Conservation (phyloP, 371 early-diverging fungal genomes). For the Mucor mucedo region DNA sequence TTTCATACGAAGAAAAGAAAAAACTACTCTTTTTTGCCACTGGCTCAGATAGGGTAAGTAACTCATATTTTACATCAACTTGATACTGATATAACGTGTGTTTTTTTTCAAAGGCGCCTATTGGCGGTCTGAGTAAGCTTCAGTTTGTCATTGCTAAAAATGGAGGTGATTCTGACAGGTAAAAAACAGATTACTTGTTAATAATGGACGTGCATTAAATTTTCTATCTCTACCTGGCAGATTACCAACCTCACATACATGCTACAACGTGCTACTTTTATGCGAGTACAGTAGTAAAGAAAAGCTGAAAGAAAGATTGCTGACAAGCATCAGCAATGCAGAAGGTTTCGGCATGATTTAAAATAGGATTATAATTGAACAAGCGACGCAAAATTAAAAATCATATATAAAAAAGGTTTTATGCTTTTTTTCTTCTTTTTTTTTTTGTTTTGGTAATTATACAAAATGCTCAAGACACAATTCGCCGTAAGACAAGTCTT, state of each 20-base stretch:
- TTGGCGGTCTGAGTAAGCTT: conserved; percentile 88
- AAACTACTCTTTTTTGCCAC: conserved; percentile 96
- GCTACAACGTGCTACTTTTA: conserved; percentile 92
- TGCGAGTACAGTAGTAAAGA: conserved; percentile 86
- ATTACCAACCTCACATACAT: conserved; percentile 82
- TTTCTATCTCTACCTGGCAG: conserved; percentile 16
- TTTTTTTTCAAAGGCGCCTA: conserved; percentile 72
- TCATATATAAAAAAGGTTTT: no score
- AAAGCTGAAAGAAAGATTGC: conserved; percentile 77
- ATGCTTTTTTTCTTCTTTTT: no score
- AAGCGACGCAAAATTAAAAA: no score
- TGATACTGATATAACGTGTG: no score
- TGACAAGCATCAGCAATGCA: conserved; percentile 84
- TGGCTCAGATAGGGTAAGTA: conserved; percentile 87
- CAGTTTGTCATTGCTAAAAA: conserved; percentile 97
- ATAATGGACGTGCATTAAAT: neutral
- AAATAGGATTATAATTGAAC: neutral
- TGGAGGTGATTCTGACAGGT: conserved; percentile 91
- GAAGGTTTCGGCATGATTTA: conserved; percentile 85
- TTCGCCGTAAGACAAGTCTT: neutral
- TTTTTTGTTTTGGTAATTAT: no score
- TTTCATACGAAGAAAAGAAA: conserved; percentile 86
- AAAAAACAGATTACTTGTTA: neutral
- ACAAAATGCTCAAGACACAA: neutral
- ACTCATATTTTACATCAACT: neutral